Base-by-base conservation (phyloP, 805 yeast genomes). In the Soucietia sequanensis region DNA sequence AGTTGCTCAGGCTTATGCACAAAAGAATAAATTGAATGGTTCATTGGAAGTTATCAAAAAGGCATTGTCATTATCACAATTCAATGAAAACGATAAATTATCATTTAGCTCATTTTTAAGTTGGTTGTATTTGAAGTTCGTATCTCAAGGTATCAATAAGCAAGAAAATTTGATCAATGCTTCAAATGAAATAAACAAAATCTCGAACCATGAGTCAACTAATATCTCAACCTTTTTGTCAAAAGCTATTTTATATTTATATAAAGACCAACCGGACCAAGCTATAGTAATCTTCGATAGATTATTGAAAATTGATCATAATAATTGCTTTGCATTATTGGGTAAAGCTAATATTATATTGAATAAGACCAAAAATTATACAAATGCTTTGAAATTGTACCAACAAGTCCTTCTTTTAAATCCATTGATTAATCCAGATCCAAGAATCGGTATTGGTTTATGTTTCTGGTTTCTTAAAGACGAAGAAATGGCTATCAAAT, bases 381-480 rank as follows among this genome's bases (percentile, higher is more conserved):
- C 73, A 16, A 79, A 75, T 5, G 89, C 96, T 11, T 72, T 93
- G 49, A 82, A 81, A 55, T 58, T 85, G 21, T 93, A 86, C 61
- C 99, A 93, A 67, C 84, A 83, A 44, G 81, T 85, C 6, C 68
- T 93, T 44, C 72, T 81, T 22, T 68, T 81, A 32, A 81, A 88
- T 42, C 97, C 97, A 2, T 56, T 83, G 23, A 64, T 84, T 47
- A 75, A 76, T 47, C 97, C 98, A 4, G 97, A 91, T 62, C 95
- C 97, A 13, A 73, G 99, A 59, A 75, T 93, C 41, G 99, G 98
- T 19, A 78, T 91, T 41, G 99, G 99, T 23, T 65, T 93, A 44
- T 90, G 97, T 59, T 91, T 81, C 55, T 93, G 97, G 97, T 77
- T 77, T 41, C 65, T 93, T 42, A 83, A 83, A 34, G 95, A 87